Base-by-base conservation (phyloP, 495 filamentous ascomycete species). In the Filosporella fistucella region DNA sequence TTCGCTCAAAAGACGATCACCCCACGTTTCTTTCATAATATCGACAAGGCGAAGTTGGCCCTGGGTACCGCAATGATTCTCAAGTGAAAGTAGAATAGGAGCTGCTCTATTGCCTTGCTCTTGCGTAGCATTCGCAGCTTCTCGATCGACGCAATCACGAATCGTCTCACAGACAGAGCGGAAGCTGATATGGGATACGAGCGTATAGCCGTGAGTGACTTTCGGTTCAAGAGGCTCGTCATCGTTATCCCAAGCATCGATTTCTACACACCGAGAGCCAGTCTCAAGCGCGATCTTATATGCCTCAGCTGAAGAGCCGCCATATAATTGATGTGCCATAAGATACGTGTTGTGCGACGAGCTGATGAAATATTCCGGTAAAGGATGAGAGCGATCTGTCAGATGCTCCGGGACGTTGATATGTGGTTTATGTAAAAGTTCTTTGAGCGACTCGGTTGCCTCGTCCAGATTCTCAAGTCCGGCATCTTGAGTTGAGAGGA, bases 221-320 rank as follows among this genome's bases (percentile, higher is more conserved):
- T 77, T 78, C 0, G 74, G 75, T 42, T 78, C 75, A 11, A 67
- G 62, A 7, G 43, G 49, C 45, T 74, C 49, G 20, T 77, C 69
- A 13, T 65, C 55, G 42, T 75, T 62, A 47, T 79, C 72, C 74
- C 75, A 79, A 9, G 72, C 75, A 47, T 78, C 74, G 30, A 79
- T 79, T 56, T 79, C 75, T n/a, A 79, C 70, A 47, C 75, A 79
- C 12, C 74, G 54, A 6, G 74, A 70, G 14, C 75, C 75, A 4
- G 72, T 63, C 5, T 55, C 58, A 14, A 79, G 62, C 0, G 72
- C 70, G 3, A 59, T 68, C 45, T 73, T 63, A 49, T 80, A 80
- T 8, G 71, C 70, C 2, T 49, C 47, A 29, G 68, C 67, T 1
- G 61, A 67, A n/a, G 72, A 74, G 20, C 55, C 54, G 8, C 76